Conservation (phyloP, 306 rosid species). For the Argentina anserina region DNA sequence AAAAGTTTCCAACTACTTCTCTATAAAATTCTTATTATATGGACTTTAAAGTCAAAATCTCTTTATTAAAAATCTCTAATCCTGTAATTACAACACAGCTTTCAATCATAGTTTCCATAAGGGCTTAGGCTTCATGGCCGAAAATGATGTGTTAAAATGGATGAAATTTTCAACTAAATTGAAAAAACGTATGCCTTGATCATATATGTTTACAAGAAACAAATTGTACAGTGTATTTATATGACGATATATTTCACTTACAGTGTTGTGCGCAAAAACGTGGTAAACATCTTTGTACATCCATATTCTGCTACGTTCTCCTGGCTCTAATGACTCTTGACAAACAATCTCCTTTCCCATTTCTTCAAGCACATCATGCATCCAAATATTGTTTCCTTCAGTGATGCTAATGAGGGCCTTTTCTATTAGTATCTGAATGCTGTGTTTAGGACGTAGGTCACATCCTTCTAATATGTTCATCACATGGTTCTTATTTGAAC, state of each 20-base stretch:
- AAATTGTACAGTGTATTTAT: no score
- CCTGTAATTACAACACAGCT: no score
- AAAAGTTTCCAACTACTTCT: no score
- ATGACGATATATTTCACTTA: neutral
- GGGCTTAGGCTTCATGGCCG: no score
- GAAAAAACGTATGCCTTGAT: no score
- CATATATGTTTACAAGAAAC: no score
- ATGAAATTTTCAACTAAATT: no score
- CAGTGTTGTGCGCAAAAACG: neutral
- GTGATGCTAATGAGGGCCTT: constrained; percentile 6
- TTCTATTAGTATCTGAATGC: neutral
- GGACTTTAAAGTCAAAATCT: no score
- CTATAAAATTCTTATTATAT: no score
- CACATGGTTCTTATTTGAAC: constrained; percentile 3
- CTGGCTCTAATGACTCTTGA: constrained; percentile 16
- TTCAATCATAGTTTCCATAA: no score
- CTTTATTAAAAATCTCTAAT: no score
- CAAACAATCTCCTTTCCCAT: constrained; percentile 32
- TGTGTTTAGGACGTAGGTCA: constrained; percentile 5
- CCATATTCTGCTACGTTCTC: constrained; percentile 30
- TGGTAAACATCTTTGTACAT: constrained; percentile 21
- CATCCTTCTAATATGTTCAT: constrained; percentile 28
- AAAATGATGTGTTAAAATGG: no score
- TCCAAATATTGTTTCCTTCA: neutral
- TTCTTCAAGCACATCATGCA: constrained; percentile 47